A percentile compares a stretch with the other conserved stretches of the same genome.
phyloP scores from a whole-genome alignment of 495 filamentous ascomycete species.

The Daldinia caldariorum region DNA sequence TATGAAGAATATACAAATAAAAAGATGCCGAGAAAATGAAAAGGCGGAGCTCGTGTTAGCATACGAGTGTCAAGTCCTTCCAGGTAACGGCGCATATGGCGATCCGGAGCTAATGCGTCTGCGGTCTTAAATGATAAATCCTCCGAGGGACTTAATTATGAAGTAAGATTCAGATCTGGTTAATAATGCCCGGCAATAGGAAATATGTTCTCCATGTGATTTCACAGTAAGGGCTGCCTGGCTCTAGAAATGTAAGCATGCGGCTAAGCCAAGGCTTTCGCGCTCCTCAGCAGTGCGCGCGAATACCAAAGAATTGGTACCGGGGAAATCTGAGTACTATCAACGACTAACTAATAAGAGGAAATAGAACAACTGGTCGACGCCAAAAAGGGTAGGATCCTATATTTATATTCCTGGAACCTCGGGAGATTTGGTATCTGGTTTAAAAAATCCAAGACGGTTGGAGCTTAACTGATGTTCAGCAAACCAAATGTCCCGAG shows the following conservation, averaged over 20 bases:
- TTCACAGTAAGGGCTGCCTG: conserved; percentile 16
- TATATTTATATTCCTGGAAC: conserved; percentile 8
- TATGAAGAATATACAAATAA: conserved; percentile 13
- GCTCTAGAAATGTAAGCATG: conserved; percentile 10
- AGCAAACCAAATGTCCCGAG: neutral
- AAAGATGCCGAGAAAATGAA: conserved; percentile 9
- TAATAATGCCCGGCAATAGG: conserved; percentile 14
- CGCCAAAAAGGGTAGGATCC: conserved; percentile 3
- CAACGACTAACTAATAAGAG: conserved; percentile 27
- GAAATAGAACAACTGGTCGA: conserved; percentile 6
- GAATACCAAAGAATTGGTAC: conserved; percentile 5
- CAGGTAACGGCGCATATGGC: conserved; percentile 7
- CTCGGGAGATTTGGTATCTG: neutral
- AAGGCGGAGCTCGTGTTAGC: conserved; percentile 1
- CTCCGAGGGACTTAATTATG: neutral
- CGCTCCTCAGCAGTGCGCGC: conserved; percentile 7
- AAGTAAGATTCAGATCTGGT: neutral
- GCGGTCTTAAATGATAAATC: neutral
- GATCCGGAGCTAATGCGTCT: neutral
- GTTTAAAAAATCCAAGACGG: neutral
- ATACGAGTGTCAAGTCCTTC: conserved; percentile 9
- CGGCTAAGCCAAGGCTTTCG: conserved; percentile 6
- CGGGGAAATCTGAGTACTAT: conserved; percentile 16
- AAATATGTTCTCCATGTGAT: conserved; percentile 6
- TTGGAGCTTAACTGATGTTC: conserved; percentile 4